Base-by-base conservation (phyloP, 2,329 filamentous ascomycete genomes). In the Chaetomiaceae sp. region DNA sequence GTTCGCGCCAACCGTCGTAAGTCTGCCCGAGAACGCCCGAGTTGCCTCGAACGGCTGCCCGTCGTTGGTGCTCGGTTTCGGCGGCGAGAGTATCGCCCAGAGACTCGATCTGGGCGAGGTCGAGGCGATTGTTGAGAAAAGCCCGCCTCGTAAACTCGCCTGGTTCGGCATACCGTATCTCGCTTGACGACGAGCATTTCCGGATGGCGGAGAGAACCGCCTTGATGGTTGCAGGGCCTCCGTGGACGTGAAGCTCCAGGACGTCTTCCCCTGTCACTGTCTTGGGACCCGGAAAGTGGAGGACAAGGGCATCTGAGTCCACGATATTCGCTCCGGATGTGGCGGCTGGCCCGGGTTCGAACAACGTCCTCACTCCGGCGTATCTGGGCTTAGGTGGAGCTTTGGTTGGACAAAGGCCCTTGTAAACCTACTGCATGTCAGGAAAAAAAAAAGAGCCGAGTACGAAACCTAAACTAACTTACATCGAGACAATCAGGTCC, bases 131-230 rank as follows among this genome's bases (percentile, higher is more conserved):
- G 66, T 96, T 94, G 66, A 91, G 77, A 65, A 99, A 99, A 5
- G 94, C 91, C 33, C 94, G 85, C 56, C 86, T 85, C 4, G 94
- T 99, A 69, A 99, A 99, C 67, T 99, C 94, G 51, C 94, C 94
- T 0, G 94, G 87, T 65, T 96, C 92, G 2, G 94, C 94, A 66
- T 95, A 95, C 27, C 90, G 88, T 53, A 96, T 83, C 11, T 55
- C 64, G 5, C 42, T 48, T 21, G 53, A 21, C 29, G 55, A 61
- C 0, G 55, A 57, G 60, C 78, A 82, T 38, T 71, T 70, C 0
- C 87, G 79, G 52, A 99, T 88, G 4, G 90, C 90, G 21, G 80
- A 73, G 2, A 99, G 76, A 0, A 96, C 87, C 1, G 92, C 89
- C 64, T 88, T 90, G 40, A 96, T 86, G 5, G 94, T 90, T 2